These are phyloP conservation scores for Tricholoma hemisulphureum DNA, from an alignment of 768 basidiomycete genomes.

Conservation along the genomic window DNA sequence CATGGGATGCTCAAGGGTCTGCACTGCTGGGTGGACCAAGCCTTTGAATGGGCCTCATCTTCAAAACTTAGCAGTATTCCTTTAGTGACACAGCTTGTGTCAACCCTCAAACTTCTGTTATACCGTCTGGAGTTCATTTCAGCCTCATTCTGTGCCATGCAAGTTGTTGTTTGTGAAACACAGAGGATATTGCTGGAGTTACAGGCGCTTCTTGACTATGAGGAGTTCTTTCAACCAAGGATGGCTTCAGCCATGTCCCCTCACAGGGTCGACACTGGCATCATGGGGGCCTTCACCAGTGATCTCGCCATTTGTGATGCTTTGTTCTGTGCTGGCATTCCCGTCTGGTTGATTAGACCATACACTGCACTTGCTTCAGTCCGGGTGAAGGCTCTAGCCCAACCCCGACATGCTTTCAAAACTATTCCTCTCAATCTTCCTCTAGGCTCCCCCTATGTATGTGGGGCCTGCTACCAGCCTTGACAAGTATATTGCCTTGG, in stretches of 20 bases:
- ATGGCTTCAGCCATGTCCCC: neutral
- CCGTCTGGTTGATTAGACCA: conserved; percentile 4
- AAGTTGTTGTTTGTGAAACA: neutral
- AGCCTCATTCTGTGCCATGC: neutral
- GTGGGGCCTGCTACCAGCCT: neutral
- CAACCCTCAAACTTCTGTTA: neutral
- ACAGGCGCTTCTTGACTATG: neutral
- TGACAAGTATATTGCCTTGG: neutral
- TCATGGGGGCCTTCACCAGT: conserved; percentile 1
- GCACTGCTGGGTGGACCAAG: neutral
- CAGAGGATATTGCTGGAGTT: neutral
- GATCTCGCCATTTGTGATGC: neutral
- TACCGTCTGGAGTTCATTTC: neutral
- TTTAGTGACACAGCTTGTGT: neutral
- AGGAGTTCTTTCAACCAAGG: neutral
- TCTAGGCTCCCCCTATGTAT: neutral
- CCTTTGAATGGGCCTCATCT: neutral
- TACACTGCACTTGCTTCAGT: neutral
- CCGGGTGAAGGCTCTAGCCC: neutral
- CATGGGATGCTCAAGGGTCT: neutral
- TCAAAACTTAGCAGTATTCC: neutral
- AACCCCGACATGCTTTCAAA: neutral
- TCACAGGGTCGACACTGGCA: neutral
- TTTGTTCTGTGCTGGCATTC: neutral
- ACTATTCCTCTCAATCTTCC: neutral